phyloP scores from a whole-genome alignment of 768 basidiomycete genomes.

The Russula griseocarnosa region DNA sequence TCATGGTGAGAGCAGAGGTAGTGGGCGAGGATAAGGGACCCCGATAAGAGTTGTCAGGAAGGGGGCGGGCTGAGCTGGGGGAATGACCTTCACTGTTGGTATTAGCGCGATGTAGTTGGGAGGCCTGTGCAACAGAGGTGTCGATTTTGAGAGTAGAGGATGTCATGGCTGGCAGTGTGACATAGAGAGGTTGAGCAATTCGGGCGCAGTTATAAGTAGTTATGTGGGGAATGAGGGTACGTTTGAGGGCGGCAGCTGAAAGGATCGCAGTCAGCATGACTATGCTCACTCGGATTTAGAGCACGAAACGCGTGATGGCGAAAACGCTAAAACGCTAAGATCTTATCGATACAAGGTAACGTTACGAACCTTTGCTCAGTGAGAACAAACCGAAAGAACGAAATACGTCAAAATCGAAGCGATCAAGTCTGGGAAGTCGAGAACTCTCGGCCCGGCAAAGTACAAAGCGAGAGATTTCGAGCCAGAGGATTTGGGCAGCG shows the following conservation, averaged over 20 bases:
- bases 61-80: slow-evolving; percentile 17
- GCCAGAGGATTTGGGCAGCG: not conserved
- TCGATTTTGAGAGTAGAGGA: slow-evolving; percentile 35
- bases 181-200: slow-evolving; percentile 27
- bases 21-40: slow-evolving; percentile 16
- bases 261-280: too few species aligned
- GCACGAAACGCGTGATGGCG: not conserved
- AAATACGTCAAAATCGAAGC: not conserved
- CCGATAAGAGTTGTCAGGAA: slow-evolving; percentile 26
- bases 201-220: slow-evolving; percentile 7
- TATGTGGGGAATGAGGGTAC: not conserved
- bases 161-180: slow-evolving; percentile 30
- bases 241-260: not conserved
- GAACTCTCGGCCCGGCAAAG: not conserved
- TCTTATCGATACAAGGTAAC: slow-evolving; percentile 8
- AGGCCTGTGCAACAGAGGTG: slow-evolving; percentile 32
- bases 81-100: slow-evolving; percentile 10
- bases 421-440: not conserved
- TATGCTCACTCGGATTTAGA: not conserved
- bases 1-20: slow-evolving; percentile 22
- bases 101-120: slow-evolving; percentile 30
- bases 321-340: not conserved
- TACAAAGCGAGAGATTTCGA: slow-evolving; percentile 20
- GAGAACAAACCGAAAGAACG: slow-evolving; percentile 8
- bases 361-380: slow-evolving; percentile 14